Conservation (phyloP, 768 basidiomycete species). For the Sistotremastrum suecicum region DNA sequence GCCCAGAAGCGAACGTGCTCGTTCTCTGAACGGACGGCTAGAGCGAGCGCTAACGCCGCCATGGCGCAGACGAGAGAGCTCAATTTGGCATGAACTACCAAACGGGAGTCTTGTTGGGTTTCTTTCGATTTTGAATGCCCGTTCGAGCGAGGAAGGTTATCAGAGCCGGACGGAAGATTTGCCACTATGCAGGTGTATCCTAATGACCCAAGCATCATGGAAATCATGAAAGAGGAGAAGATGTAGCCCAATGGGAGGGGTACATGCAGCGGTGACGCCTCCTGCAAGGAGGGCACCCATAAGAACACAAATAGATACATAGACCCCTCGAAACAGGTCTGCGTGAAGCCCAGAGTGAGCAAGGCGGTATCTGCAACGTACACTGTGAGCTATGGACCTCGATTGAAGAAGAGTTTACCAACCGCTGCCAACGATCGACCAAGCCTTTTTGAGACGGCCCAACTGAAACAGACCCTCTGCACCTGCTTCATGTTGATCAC, state of each 20-base stretch:
- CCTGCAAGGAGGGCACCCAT: constrained; percentile 69
- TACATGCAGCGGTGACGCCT: constrained; percentile 26
- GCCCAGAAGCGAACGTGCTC: constrained; percentile 51
- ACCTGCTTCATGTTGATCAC: constrained; percentile 18
- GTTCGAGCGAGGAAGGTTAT: constrained; percentile 10
- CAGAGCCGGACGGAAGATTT: constrained; percentile 11
- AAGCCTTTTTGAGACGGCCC: constrained; percentile 38
- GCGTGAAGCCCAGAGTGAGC: constrained; percentile 51
- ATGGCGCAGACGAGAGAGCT: constrained; percentile 48
- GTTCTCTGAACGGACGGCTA: constrained; percentile 27
- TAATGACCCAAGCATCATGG: constrained; percentile 70
- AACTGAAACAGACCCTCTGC: constrained; percentile 34
- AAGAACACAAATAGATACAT: constrained; percentile 80
- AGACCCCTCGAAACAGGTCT: constrained; percentile 73
- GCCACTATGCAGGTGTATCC: constrained; percentile 43
- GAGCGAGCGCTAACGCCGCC: constrained; percentile 40
- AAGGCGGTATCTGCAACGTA: constrained; percentile 37
- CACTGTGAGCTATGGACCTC: not conserved
- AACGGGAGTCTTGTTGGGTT: constrained; percentile 20
- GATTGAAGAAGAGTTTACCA: not conserved
- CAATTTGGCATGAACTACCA: constrained; percentile 52
- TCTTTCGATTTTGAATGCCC: constrained; percentile 4
- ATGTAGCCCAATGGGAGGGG: constrained; percentile 62
- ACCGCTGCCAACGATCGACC: constrained; percentile 42
- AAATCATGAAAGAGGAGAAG: constrained; percentile 69